Conservation (phyloP, 2,329 filamentous ascomycete species). For the Xylaria sp. region DNA sequence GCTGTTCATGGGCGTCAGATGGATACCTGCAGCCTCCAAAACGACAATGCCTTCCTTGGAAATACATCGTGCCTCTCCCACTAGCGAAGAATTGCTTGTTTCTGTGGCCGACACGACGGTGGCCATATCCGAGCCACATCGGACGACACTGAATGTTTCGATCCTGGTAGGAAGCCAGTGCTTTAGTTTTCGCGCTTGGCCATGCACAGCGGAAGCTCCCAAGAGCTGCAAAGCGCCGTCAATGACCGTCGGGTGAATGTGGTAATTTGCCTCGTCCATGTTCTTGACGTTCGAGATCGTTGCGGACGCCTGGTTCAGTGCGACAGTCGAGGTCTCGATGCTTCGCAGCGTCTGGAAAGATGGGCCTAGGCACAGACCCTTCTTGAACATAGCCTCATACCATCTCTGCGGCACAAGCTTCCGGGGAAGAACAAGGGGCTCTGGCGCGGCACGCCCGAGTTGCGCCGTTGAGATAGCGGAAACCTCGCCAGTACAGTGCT, state of each 20-base stretch:
- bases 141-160: conserved; percentile 12
- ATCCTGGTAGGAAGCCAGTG: conserved; percentile 18
- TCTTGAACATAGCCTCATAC: conserved; percentile 25
- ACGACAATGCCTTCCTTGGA: conserved; percentile 7
- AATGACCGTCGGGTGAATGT: conserved; percentile 15
- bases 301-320: conserved; percentile 10
- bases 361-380: conserved; percentile 30
- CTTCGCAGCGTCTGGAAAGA: conserved; percentile 28
- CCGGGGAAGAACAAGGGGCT: conserved; percentile 8
- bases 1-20: conserved; percentile 11
- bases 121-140: conserved; percentile 11
- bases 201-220: conserved; percentile 12
- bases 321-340: conserved; percentile 13
- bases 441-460: background rate
- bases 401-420: conserved; percentile 13
- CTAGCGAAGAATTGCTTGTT: conserved; percentile 11
- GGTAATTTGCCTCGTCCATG: conserved; percentile 14
- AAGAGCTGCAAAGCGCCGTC: conserved; percentile 17
- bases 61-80: conserved; percentile 4
- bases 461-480: conserved; percentile 6
- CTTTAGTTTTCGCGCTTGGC: conserved; percentile 13
- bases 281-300: conserved; percentile 7
- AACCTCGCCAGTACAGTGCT: conserved; percentile 33
- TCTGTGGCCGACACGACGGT: conserved; percentile 11
- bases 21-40: conserved; percentile 10